Evolutionary conservation across 2,329 filamentous ascomycete species (phyloP), one percentile per base, ranked within the genome.

Genomic region (Xylaria digitata): DNA sequence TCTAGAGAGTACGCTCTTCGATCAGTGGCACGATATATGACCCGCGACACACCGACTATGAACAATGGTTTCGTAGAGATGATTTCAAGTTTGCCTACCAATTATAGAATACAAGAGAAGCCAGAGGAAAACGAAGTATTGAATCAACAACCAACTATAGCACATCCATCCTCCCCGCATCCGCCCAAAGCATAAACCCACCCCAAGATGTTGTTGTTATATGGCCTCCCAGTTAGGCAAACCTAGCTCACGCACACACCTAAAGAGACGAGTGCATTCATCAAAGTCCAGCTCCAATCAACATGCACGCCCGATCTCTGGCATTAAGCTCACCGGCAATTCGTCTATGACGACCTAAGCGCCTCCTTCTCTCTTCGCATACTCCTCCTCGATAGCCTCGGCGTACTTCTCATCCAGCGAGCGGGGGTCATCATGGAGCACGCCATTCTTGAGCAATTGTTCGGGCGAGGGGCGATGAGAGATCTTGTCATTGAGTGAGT

Each of bases 401-500:
- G 83, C 82, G 70, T 89, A 89, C 72, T 83, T 84, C 71, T 86
- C 82, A 32, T 86, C 84, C 3, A 84, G 78, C n/a, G 82, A 82
- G 63, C 88, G 85, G 1, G 88, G 88, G 73, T 91, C 89, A 71
- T 90, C 87, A 65, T 87, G 88, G 70, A 97, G 81, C 62, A 97
- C 92, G 5, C 94, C 94, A 72, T 92, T 89, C 75, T 91, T 89
- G 65, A 97, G 84, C 69, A 97, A 83, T 57, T 91, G 86, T 71
- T 94, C 92, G 11, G 92, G 91, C 42, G 87, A 85, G 1, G 94
- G 94, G 21, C 94, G 87, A 74, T 90, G 86, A 75, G 91, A 87
- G 69, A 97, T 89, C 79, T 94, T 94, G 76, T 96, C 93, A 79
- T 97, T 96, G 69, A 97, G 85, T 62, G 86, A 91, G 79, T 97